phyloP scores from a whole-genome alignment of 208 protist genomes.

The Trichomonas tenax region DNA sequence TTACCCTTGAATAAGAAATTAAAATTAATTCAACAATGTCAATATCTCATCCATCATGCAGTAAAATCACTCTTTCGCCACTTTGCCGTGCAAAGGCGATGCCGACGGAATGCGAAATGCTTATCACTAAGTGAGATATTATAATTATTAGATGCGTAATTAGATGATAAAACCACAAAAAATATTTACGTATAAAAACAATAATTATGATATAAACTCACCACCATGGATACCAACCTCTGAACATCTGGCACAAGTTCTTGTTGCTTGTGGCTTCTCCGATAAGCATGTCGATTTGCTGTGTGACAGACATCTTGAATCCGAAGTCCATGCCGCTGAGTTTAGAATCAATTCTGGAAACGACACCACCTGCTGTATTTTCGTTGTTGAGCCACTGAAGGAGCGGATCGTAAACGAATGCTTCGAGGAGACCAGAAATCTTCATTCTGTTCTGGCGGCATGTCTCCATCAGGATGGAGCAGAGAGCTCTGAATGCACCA shows the following conservation, averaged over 20 bases:
- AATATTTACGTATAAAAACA: too few relatives aligned
- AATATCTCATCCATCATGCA: too few relatives aligned
- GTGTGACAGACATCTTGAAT: background rate
- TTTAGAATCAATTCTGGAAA: background rate
- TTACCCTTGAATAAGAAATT: too few relatives aligned
- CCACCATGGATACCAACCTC: conserved; percentile 18
- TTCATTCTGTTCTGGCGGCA: background rate
- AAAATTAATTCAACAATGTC: too few relatives aligned
- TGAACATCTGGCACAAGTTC: background rate
- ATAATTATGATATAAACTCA: background rate
- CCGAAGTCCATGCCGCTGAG: background rate
- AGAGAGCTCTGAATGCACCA: background rate
- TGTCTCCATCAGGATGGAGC: background rate
- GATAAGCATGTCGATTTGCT: background rate
- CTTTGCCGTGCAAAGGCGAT: too few relatives aligned
- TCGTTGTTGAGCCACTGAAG: conserved; percentile 49
- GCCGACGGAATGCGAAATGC: too few relatives aligned
- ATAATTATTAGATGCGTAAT: too few relatives aligned
- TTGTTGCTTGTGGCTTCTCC: background rate
- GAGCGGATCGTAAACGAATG: conserved; percentile 39
- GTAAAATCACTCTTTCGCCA: too few relatives aligned
- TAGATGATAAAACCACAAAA: too few relatives aligned
- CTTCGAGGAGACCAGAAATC: background rate
- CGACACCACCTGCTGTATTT: background rate
- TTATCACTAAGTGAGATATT: too few relatives aligned